Conservation (phyloP, 768 basidiomycete species). For the Astraeus odoratus region DNA sequence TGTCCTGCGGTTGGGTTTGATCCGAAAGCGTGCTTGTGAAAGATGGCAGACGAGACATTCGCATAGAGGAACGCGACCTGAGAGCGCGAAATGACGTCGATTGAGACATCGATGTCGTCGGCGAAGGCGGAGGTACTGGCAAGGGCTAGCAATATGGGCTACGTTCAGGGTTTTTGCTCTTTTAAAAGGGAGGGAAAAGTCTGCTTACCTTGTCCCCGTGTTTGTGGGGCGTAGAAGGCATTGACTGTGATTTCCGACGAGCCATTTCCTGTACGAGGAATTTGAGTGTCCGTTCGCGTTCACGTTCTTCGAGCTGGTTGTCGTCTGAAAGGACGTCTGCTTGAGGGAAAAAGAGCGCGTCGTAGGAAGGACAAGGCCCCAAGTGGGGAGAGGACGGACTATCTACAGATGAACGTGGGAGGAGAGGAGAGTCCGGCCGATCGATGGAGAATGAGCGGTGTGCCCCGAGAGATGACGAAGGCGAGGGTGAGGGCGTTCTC, state of each 20-base stretch:
- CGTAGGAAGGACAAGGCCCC: constrained; percentile 22
- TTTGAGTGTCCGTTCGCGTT: constrained; percentile 29
- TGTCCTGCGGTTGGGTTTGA: constrained; percentile 23
- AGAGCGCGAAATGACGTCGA: constrained; percentile 21
- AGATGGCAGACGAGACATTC: constrained; percentile 26
- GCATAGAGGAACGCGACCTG: constrained; percentile 24
- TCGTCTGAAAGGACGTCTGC: constrained; percentile 6
- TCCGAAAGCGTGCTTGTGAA: constrained; percentile 29
- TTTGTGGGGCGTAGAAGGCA: constrained; percentile 8
- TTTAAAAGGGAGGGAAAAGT: not conserved
- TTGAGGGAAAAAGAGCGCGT: constrained; percentile 29
- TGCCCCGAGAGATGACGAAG: constrained; percentile 26
- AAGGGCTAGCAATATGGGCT: constrained; percentile 2
- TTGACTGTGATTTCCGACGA: constrained; percentile 13
- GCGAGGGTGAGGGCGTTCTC: constrained; percentile 19
- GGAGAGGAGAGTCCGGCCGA: constrained; percentile 26
- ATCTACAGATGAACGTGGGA: constrained; percentile 21
- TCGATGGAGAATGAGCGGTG: constrained; percentile 18
- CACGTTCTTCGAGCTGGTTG: constrained; percentile 19
- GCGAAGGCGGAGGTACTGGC: constrained; percentile 19
- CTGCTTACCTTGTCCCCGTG: constrained; percentile 4
- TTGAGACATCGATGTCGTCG: constrained; percentile 19
- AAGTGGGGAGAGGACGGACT: constrained; percentile 14
- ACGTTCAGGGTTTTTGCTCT: too few relatives aligned
- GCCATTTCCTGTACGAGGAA: constrained; percentile 33